Evolutionary conservation across 257 asterid species (phyloP), one percentile per base, ranked within the genome.

Genomic region (Scutellaria minor): DNA sequence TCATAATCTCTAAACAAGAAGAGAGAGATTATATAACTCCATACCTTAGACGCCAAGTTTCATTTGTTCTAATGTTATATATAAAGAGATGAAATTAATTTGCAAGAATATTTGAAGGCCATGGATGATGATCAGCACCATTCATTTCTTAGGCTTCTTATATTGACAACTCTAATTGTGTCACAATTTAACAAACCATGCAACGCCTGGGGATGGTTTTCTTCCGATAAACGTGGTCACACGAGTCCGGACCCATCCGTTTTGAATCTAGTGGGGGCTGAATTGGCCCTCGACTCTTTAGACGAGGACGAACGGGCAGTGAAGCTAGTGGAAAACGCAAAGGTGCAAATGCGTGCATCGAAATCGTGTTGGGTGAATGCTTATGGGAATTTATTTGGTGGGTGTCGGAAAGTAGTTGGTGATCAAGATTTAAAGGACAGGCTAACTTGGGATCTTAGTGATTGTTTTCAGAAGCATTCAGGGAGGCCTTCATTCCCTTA

Each of bases 361-460:
- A 10, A 73, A 22, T 86, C 92, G 5, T 88, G 95, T 45, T 78
- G 85, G 95, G 79, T 77, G n/a, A 83, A 75, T 15, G 88, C 89
- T 0, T 90, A 88, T 57, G 59, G 56, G 5, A 82, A 72, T 37
- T n/a, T 88, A 47, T 83, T 85, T 40, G 75, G 64, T 0, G 86
- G 86, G 6, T 90, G 96, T 60, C 61, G 87, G 0, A 85, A 82
- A 66, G 80, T 67, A 15, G 63, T 79, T 10, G 83, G 83, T 0
- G 84, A 84, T 31, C 84, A 90, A 10, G 91, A 90, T 40, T 76
- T 85, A 6, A 79, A 77, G 66, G 85, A 80, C 37, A 68, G 88
- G 13, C 82, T 90, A n/a, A 78, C 89, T 60, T 85, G 95, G 95
- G 84, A 80, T 73, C 85, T 88, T 7, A 86, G 83, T 52, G 89